Conservation (phyloP, 306 rosid genomes). For the Datisca glomerata region DNA sequence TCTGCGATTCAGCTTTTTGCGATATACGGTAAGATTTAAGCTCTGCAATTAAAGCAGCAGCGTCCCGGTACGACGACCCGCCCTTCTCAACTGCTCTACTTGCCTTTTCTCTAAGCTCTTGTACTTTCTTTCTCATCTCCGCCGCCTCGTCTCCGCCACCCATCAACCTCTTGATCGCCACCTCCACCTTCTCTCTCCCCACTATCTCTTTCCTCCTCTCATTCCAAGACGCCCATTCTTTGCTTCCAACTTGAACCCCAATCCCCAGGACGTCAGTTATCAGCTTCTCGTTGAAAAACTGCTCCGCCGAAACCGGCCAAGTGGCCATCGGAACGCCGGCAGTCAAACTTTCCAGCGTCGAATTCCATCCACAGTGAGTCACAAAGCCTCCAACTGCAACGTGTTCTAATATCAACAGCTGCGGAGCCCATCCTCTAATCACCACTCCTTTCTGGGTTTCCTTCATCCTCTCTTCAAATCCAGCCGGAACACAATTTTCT, state of each 20-base stretch:
- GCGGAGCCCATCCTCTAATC: slow-evolving; percentile 62
- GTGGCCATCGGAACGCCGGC: slow-evolving; percentile 50
- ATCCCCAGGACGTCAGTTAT: slow-evolving; percentile 30
- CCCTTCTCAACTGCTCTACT: slow-evolving; percentile 33
- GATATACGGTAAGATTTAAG: slow-evolving; percentile 5
- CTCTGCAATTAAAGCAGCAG: slow-evolving; percentile 27
- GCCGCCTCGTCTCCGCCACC: slow-evolving; percentile 31
- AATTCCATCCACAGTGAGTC: slow-evolving; percentile 82
- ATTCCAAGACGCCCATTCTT: slow-evolving; percentile 35
- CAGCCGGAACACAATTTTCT: slow-evolving; percentile 16
- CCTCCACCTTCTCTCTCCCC: slow-evolving; percentile 33
- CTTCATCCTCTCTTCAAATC: slow-evolving; percentile 36
- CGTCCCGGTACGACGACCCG: slow-evolving; percentile 32
- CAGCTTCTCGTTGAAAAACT: slow-evolving; percentile 60
- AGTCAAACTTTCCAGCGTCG: slow-evolving; percentile 42
- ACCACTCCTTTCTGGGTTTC: slow-evolving; percentile 37
- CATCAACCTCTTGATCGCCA: slow-evolving; percentile 38
- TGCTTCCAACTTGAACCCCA: slow-evolving; percentile 50
- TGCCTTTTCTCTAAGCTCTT: slow-evolving; percentile 25
- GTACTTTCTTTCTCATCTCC: slow-evolving; percentile 31
- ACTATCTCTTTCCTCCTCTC: slow-evolving; percentile 21
- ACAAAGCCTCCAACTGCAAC: slow-evolving; percentile 42
- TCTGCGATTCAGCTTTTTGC: no score
- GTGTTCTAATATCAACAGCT: slow-evolving; percentile 48
- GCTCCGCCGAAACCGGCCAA: slow-evolving; percentile 70